Conservation (phyloP, 371 early-diverging fungal genomes). For the Mortierella sp. region DNA sequence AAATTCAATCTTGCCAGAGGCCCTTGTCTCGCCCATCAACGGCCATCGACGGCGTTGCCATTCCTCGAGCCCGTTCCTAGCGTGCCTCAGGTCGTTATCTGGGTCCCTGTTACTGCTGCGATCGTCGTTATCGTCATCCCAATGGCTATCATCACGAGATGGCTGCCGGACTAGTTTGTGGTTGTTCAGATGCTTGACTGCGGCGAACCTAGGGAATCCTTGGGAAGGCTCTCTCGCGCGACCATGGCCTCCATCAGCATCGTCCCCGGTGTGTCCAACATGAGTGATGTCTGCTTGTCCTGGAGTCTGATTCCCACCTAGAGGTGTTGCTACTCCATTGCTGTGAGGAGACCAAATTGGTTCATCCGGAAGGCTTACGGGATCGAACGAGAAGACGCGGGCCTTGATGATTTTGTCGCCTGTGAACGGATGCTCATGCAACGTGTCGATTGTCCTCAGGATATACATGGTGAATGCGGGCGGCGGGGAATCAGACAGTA, state of each 20-base stretch:
- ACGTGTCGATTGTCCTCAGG: slow-evolving; percentile 17
- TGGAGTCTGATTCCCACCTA: no score
- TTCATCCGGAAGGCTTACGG: background rate
- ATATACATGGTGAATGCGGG: slow-evolving; percentile 28
- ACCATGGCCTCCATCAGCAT: no score
- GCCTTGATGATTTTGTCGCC: slow-evolving; percentile 50
- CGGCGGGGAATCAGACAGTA: background rate
- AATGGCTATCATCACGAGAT: background rate
- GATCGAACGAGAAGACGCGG: slow-evolving; percentile 13
- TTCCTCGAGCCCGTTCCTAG: background rate
- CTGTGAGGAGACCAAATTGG: background rate
- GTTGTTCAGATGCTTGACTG: slow-evolving; percentile 40
- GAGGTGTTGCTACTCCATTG: no score
- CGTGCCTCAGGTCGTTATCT: background rate
- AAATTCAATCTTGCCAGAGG: slow-evolving; percentile 24
- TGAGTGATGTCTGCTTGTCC: background rate
- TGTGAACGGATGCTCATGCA: slow-evolving; percentile 51
- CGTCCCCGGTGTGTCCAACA: background rate
- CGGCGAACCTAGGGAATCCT: slow-evolving; percentile 12
- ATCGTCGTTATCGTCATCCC: no score
- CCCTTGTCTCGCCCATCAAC: slow-evolving; percentile 1
- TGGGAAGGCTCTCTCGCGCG: background rate
- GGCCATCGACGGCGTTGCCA: background rate
- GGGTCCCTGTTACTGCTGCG: no score
- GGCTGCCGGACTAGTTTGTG: slow-evolving; percentile 5